Evolutionary conservation across 1,284 basidiomycete species (phyloP).

Genomic region (Vanrija sp.): DNA sequence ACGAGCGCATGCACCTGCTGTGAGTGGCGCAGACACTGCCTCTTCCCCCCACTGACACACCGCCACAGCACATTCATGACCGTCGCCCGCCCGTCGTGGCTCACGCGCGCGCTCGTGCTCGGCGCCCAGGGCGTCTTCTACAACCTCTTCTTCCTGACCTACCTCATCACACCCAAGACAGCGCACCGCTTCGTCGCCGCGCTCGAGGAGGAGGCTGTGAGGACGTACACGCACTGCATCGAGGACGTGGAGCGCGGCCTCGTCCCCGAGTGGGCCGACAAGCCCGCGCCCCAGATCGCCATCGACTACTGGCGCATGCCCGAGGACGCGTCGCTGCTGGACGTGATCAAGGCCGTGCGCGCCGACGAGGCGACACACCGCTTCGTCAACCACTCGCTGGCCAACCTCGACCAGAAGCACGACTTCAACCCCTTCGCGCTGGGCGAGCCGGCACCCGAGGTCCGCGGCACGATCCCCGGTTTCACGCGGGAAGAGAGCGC

Average conservation of each 20-base stretch:
- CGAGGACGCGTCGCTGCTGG: slow-evolving; percentile 69
- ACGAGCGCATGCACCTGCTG: slow-evolving; percentile 93
- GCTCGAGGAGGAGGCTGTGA: slow-evolving; percentile 90
- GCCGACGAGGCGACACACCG: slow-evolving; percentile 91
- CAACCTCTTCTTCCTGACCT: slow-evolving; percentile 83
- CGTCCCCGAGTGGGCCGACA: slow-evolving; percentile 73
- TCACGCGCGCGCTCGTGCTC: slow-evolving; percentile 75
- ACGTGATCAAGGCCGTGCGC: slow-evolving; percentile 83
- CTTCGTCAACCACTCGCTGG: slow-evolving; percentile 88
- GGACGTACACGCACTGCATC: slow-evolving; percentile 82
- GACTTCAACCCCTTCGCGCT: slow-evolving; percentile 91
- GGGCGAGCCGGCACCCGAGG: slow-evolving; percentile 77
- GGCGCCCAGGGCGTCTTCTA: slow-evolving; percentile 84
- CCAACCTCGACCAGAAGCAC: slow-evolving; percentile 67
- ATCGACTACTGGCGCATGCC: slow-evolving; percentile 87
- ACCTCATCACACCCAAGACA: slow-evolving; percentile 72
- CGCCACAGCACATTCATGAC: slow-evolving; percentile 77
- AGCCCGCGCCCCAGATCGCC: slow-evolving; percentile 79
- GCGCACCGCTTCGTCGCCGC: slow-evolving; percentile 95
- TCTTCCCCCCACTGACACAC: slow-evolving; percentile 1
- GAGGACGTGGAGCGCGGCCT: slow-evolving; percentile 77
- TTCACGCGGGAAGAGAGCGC: slow-evolving; percentile 73
- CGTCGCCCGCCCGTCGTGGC: slow-evolving; percentile 67
- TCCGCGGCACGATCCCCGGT: slow-evolving; percentile 68
- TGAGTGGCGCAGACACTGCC: slow-evolving; percentile 19